Evolutionary conservation across 1,284 basidiomycete species (phyloP).

Genomic region (Ceratobasidium sp.): DNA sequence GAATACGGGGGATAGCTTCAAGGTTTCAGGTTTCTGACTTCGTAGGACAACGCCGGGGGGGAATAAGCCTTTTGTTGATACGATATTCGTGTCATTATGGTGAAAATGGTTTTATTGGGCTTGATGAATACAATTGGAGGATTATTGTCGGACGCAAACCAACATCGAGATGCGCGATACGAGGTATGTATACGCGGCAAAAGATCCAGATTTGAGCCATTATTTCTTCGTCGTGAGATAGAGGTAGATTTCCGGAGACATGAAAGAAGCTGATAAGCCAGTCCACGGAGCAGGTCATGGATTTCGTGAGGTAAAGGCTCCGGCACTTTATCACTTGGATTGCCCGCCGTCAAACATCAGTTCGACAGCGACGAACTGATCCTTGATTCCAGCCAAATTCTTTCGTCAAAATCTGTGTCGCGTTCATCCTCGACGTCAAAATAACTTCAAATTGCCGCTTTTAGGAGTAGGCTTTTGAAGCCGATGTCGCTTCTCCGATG

Average conservation of each 20-base stretch:
- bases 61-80: constrained; percentile 49
- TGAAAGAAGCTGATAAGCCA: constrained; percentile 20
- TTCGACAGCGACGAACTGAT: constrained; percentile 51
- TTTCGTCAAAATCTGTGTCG: background rate
- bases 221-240: constrained; percentile 3
- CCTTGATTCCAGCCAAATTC: constrained; percentile 43
- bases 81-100: constrained; percentile 50
- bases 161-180: background rate
- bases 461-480: constrained; percentile 56
- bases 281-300: constrained; percentile 28
- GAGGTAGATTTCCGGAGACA: constrained; percentile 25
- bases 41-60: constrained; percentile 51
- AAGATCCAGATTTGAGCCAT: background rate
- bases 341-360: constrained; percentile 42
- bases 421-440: constrained; percentile 37
- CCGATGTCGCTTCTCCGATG: constrained; percentile 50
- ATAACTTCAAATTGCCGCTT: constrained; percentile 53
- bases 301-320: background rate
- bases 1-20: constrained; percentile 17
- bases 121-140: constrained; percentile 57
- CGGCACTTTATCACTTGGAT: background rate
- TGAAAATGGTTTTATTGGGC: constrained; percentile 54
- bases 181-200: constrained; percentile 22
- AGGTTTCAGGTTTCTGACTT: constrained; percentile 27
- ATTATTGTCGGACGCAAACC: constrained; percentile 37